phyloP scores from a whole-genome alignment of 1,284 basidiomycete genomes.

The Marasmius fiardii region DNA sequence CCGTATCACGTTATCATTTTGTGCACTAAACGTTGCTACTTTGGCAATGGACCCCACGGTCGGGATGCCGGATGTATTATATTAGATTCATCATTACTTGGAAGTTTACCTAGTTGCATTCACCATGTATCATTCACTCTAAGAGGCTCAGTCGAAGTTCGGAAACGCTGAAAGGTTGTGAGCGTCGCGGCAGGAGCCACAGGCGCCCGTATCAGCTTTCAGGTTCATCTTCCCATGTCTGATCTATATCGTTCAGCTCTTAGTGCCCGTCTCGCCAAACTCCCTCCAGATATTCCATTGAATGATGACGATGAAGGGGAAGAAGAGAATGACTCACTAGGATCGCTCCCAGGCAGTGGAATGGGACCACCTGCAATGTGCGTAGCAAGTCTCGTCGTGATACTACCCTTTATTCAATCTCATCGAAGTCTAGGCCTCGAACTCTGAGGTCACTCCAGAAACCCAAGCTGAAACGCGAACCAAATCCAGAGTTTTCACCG shows the following conservation, averaged over 20 bases:
- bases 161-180: too few species aligned
- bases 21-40: slow-evolving; percentile 79
- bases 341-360: slow-evolving; percentile 51
- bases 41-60: slow-evolving; percentile 65
- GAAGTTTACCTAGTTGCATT: slow-evolving; percentile 61
- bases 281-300: slow-evolving; percentile 49
- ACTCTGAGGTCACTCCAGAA: slow-evolving; percentile 7
- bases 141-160: too few species aligned
- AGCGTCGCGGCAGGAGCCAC: too few species aligned
- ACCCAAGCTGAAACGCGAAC: slow-evolving; percentile 28
- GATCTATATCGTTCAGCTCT: slow-evolving; percentile 68
- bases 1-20: slow-evolving; percentile 76
- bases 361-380: slow-evolving; percentile 60
- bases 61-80: slow-evolving; percentile 7
- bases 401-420: slow-evolving; percentile 9
- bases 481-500: slow-evolving; percentile 63
- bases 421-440: slow-evolving; percentile 25
- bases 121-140: slow-evolving; percentile 82
- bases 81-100: slow-evolving; percentile 1
- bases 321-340: slow-evolving; percentile 62
- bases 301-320: slow-evolving; percentile 52
- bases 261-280: slow-evolving; percentile 61
- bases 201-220: too few species aligned
- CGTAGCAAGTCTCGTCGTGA: slow-evolving; percentile 24
- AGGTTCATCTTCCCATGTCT: slow-evolving; percentile 66